phyloP scores from a whole-genome alignment of 306 rosid species.

The Prunus mume region DNA sequence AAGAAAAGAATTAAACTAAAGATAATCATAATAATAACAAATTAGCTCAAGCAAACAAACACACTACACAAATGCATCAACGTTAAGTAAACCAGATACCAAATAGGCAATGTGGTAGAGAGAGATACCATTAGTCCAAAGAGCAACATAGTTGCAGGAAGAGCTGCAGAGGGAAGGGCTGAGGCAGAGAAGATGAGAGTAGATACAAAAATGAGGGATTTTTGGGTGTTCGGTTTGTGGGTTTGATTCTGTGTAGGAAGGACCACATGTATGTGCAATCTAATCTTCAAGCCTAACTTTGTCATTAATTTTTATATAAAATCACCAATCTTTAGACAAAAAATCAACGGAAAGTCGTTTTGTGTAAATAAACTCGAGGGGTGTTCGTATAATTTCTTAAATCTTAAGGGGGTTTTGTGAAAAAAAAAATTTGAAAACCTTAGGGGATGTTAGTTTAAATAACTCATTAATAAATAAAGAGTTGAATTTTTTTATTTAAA shows the following conservation, averaged over 20 bases:
- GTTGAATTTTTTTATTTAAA: no score
- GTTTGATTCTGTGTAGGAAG: not conserved
- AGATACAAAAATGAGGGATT: not conserved
- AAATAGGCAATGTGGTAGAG: not conserved
- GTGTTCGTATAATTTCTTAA: no score
- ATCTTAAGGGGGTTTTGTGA: no score
- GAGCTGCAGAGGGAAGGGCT: not conserved
- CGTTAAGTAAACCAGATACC: not conserved
- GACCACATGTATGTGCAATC: not conserved
- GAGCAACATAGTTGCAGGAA: not conserved
- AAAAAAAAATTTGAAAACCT: no score
- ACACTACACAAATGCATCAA: not conserved
- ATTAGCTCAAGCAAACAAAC: not conserved
- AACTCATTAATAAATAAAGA: no score
- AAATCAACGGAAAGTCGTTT: no score
- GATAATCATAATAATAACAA: not conserved
- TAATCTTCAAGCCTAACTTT: no score
- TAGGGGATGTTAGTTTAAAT: no score
- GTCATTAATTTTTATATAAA: no score
- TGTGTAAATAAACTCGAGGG: no score
- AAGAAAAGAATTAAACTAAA: not conserved
- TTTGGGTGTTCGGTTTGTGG: not conserved
- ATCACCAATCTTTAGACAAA: no score
- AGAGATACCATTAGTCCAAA: not conserved
- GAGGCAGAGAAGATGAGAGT: not conserved